Base-by-base conservation (phyloP, 495 filamentous ascomycete species). In the Aspergillus ellipticus region DNA sequence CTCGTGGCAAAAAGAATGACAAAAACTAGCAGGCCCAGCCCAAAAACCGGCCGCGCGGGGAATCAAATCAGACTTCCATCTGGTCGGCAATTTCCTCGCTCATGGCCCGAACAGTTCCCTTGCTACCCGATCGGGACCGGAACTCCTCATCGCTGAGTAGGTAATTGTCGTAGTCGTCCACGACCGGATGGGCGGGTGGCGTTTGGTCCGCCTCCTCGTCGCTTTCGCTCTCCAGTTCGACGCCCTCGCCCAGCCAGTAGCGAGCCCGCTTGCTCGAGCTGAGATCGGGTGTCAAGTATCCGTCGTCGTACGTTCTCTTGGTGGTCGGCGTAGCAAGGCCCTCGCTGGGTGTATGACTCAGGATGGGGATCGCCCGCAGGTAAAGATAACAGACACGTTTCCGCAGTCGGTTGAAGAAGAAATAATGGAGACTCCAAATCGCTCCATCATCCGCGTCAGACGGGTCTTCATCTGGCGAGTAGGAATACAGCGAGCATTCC, bases 321-420 rank as follows among this genome's bases (percentile, higher is more conserved):
- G 73, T 74, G 46, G 65, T 73, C 54, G 66, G 77, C 35, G 63
- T 77, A 6, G 72, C 67, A 50, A 71, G 53, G 58, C 72, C 73
- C 60, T 73, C 77, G 46, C 57, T 79, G 26, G 55, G 85, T 76
- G 66, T 81, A 59, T 90, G 88, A 56, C 85, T 87, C 54, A 96
- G 80, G 8, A 93, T 87, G 7, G 89, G 91, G 33, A 96, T 79
- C 9, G 89, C 92, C 49, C 91, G 84, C 29, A 97, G 78, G 64
- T 96, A 94, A 29, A 98, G 72, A 68, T 97, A 97, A 62, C 89
- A 93, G 19, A 98, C 92, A n/a, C 94, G 82, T 75, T 97, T 98
- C 62, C 83, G 81, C 19, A 82, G 74, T 60, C 92, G 96, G 77
- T 94, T 96, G 81, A 96, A 97, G 72, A 97, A 96, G 77, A 98